These are phyloP conservation scores for Prunus armeniaca DNA, from an alignment of 306 rosid genomes.

Conservation along the genomic window DNA sequence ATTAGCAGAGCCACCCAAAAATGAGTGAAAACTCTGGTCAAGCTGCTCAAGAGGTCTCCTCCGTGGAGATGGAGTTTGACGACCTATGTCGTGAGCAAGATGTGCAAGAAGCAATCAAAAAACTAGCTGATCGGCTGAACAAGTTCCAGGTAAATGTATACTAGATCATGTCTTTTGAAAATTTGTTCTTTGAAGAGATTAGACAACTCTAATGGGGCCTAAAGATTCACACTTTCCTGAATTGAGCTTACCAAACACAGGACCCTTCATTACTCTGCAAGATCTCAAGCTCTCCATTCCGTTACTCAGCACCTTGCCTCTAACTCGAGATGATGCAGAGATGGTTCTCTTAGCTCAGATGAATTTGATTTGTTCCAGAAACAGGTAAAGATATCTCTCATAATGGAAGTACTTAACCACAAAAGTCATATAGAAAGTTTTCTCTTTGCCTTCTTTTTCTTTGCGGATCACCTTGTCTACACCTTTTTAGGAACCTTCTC, in stretches of 20 bases:
- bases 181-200: background rate
- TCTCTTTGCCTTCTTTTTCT: too few relatives aligned
- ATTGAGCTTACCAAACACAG: too few relatives aligned
- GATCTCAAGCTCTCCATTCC: too few relatives aligned
- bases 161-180: too few relatives aligned
- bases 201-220: background rate
- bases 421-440: background rate
- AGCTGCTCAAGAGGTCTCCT: too few relatives aligned
- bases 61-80: too few relatives aligned
- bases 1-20: too few relatives aligned
- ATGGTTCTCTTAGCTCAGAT: constrained; percentile 63
- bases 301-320: background rate
- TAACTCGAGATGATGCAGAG: constrained; percentile 58
- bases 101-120: background rate
- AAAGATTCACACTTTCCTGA: too few relatives aligned
- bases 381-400: constrained; percentile 35
- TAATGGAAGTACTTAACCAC: background rate
- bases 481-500: background rate
- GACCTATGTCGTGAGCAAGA: too few relatives aligned
- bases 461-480: too few relatives aligned
- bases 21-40: too few relatives aligned
- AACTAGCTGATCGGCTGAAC: background rate
- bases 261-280: too few relatives aligned
- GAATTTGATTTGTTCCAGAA: constrained; percentile 61
- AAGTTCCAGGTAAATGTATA: background rate